Evolutionary conservation across 148 eudicot species (phyloP).

Genomic region (Rheum nobile): DNA sequence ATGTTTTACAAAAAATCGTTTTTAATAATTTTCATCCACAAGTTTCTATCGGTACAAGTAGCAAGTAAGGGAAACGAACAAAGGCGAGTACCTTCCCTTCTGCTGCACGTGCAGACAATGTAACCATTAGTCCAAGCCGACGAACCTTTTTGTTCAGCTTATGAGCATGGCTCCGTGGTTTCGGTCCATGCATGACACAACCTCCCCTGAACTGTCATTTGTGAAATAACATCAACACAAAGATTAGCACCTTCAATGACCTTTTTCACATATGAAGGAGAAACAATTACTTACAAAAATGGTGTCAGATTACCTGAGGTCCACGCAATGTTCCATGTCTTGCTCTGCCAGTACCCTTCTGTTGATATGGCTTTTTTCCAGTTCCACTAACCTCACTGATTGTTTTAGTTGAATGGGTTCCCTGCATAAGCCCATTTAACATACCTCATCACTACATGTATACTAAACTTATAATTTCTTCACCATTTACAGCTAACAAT

Average conservation of each 20-base stretch:
- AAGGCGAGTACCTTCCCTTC: slow-evolving; percentile 70
- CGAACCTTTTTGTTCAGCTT: slow-evolving; percentile 93
- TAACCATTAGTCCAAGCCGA: slow-evolving; percentile 76
- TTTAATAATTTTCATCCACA: too few species aligned
- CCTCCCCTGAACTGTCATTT: slow-evolving; percentile 79
- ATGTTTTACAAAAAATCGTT: too few species aligned
- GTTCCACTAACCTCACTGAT: slow-evolving; percentile 98
- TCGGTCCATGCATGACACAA: slow-evolving; percentile 80
- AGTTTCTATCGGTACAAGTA: too few species aligned
- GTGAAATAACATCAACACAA: neutral
- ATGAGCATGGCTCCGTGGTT: slow-evolving; percentile 86
- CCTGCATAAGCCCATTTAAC: slow-evolving; percentile 32
- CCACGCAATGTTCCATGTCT: slow-evolving; percentile 88
- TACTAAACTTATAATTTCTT: neutral
- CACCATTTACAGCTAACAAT: neutral
- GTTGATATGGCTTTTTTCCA: slow-evolving; percentile 78
- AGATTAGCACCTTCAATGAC: neutral
- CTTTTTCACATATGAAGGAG: neutral
- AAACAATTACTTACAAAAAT: neutral
- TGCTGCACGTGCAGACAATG: slow-evolving; percentile 94
- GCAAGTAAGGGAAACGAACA: too few species aligned
- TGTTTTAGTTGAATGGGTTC: slow-evolving; percentile 96
- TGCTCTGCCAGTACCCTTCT: slow-evolving; percentile 85
- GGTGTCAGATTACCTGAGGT: slow-evolving; percentile 44
- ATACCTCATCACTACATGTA: neutral